Conservation (phyloP, 2,329 filamentous ascomycete species). For the Verticillium albo-atrum region DNA sequence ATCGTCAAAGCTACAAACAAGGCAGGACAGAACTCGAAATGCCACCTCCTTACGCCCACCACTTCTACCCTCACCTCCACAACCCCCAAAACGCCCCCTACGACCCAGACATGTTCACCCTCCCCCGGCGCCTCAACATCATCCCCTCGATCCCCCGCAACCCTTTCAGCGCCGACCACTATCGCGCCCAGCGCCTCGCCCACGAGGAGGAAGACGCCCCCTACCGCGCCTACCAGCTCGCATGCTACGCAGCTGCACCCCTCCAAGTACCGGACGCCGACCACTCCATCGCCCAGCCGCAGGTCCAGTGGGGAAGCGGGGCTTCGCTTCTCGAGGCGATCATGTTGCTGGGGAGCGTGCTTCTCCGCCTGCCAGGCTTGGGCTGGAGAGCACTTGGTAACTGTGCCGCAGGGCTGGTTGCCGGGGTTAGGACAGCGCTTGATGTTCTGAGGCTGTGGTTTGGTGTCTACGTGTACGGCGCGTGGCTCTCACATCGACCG, state of each 20-base stretch:
- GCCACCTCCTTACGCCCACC: not conserved
- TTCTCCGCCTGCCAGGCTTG: not conserved
- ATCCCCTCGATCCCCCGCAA: not conserved
- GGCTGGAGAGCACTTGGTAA: not conserved
- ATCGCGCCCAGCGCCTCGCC: not conserved
- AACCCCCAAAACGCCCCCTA: not conserved
- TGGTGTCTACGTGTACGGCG: not conserved
- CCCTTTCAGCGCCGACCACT: not conserved
- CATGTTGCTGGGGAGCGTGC: not conserved
- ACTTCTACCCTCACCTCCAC: not conserved
- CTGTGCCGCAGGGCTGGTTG: not conserved
- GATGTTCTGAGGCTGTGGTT: not conserved
- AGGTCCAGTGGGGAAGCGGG: not conserved
- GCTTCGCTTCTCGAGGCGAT: not conserved
- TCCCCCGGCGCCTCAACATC: not conserved
- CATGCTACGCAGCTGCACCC: not conserved
- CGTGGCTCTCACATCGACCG: not conserved
- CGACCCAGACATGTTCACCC: not conserved
- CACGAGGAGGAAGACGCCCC: not conserved
- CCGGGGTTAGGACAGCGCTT: not conserved
- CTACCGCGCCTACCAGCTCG: not conserved
- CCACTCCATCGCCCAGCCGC: not conserved
- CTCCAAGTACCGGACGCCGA: not conserved
- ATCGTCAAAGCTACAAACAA: not conserved
- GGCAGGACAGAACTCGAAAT: not conserved